Percentiles rank a stretch among this genome's conserved stretches.
Evolutionary conservation across 2,329 filamentous ascomycete genomes (phyloP).

Genomic region (Penicillium paneum): DNA sequence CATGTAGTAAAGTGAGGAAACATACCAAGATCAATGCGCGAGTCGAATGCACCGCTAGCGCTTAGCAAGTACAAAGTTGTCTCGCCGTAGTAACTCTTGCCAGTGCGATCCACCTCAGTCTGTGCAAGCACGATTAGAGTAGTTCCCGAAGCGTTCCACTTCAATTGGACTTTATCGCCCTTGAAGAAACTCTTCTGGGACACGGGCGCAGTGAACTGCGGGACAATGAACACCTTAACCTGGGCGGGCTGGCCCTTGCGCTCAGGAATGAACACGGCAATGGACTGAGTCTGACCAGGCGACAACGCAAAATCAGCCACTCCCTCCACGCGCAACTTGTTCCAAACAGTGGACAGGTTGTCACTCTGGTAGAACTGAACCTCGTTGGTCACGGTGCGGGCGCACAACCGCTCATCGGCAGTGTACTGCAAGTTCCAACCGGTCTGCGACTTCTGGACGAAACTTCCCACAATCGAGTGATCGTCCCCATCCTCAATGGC

Average conservation of each 20-base stretch:
- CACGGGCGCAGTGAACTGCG: conserved; percentile 74
- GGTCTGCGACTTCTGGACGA: conserved; percentile 92
- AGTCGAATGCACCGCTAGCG: conserved; percentile 87
- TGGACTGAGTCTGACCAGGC: conserved; percentile 82
- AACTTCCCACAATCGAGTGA: conserved; percentile 71
- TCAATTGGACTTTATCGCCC: conserved; percentile 96
- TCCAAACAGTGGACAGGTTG: conserved; percentile 84
- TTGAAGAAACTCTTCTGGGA: conserved; percentile 99
- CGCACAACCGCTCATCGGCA: conserved; percentile 86
- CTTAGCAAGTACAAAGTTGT: conserved; percentile 94
- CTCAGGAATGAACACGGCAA: conserved; percentile 93
- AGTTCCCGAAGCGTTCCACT: conserved; percentile 93
- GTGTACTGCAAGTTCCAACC: conserved; percentile 99
- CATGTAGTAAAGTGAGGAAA: neutral
- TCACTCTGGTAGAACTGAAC: conserved; percentile 94
- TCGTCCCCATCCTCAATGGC: conserved; percentile 68
- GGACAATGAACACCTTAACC: conserved; percentile 92
- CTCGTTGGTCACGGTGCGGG: conserved; percentile 91
- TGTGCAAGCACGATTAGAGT: conserved; percentile 91
- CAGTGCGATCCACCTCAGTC: conserved; percentile 96
- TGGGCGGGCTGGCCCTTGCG: conserved; percentile 93
- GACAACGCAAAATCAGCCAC: conserved; percentile 85
- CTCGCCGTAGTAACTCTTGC: conserved; percentile 99
- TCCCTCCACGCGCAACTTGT: conserved; percentile 89
- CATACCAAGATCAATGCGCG: conserved; percentile 72